A percentile compares a stretch with the other conserved stretches of the same genome.
Conservation (phyloP, 1,284 basidiomycete genomes). For the Bjerkandera adusta region DNA sequence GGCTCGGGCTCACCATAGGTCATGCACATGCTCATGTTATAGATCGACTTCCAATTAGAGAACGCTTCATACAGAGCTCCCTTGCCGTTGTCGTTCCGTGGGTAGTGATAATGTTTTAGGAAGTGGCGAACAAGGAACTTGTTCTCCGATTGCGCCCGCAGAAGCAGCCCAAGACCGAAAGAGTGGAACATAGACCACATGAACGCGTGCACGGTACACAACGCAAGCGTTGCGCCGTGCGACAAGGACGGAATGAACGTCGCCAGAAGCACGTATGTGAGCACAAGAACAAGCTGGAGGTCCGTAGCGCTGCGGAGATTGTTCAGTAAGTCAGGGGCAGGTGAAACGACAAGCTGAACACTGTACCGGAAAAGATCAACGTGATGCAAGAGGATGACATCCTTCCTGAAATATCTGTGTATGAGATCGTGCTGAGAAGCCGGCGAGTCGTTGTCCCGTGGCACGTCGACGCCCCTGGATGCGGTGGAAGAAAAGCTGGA, state of each 20-base stretch:
- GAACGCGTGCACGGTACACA: constrained; percentile 84
- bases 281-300: constrained; percentile 59
- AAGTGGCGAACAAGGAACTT: constrained; percentile 95
- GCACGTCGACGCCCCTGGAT: neutral
- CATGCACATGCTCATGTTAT: constrained; percentile 94
- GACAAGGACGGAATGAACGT: constrained; percentile 46
- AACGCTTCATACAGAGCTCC: constrained; percentile 91
- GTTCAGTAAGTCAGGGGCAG: constrained; percentile 4
- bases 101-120: constrained; percentile 89
- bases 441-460: constrained; percentile 15
- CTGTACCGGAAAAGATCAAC: constrained; percentile 82
- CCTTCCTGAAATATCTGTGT: constrained; percentile 89
- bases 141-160: constrained; percentile 81
- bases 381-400: constrained; percentile 80
- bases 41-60: constrained; percentile 90
- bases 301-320: constrained; percentile 53
- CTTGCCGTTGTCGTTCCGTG: constrained; percentile 53
- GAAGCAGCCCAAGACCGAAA: constrained; percentile 81
- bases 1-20: constrained; percentile 72
- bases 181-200: constrained; percentile 89
- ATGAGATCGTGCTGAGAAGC: constrained; percentile 84
- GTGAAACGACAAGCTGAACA: constrained; percentile 9
- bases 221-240: constrained; percentile 41
- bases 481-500: constrained; percentile 11
- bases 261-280: constrained; percentile 52